Evolutionary conservation across 495 filamentous ascomycete genomes (phyloP), one percentile per base, ranked within the genome.

Genomic region (Neurospora cerealis): DNA sequence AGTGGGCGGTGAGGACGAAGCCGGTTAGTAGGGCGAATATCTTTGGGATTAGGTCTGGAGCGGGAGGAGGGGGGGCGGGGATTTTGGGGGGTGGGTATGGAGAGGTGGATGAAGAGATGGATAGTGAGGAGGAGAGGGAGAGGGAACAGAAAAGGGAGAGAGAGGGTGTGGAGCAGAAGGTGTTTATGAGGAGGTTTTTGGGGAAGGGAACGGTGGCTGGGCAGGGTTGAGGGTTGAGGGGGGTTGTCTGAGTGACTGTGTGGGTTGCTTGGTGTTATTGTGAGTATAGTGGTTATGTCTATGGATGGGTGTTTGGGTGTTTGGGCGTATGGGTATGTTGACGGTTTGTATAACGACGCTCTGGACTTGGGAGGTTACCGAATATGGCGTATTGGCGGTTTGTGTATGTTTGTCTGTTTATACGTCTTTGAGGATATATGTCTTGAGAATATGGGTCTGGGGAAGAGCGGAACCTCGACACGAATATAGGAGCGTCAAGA

Each of bases 1-100:
- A 89, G 44, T 90, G 91, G 77, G 88, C 88, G 0, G 88, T 97
- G 11, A 84, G 94, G 46, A 91, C 91, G 11, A 88, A 87, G 78
- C 87, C 87, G 39, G 88, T 83, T 70, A 85, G 87, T 5, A 92
- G 86, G 78, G 85, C 83, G 41, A 84, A 81, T 13, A 78, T 90
- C 8, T 94, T 93, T 80, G 83, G 84, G 19, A 44, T 74, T 17
- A 48, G 73, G 17, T 40, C 78, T 0, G 11, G 3, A 21, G n/a
- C 4, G 3, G 54, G 15, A 2, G 32, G 54, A 4, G 54, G 54
- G 32, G 54, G 54, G 3, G 28, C 28, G 28, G 54, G 54, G 5
- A 66, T 66, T 0, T 9, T 66, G 24, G 28, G 54, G 1, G 54
- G 24, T 17, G 24, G 24, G 0, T 13, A 28, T 32, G 54, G 54